A percentile compares a stretch with the other conserved stretches of the same genome.
phyloP scores from a whole-genome alignment of 805 yeast genomes.

The Lipomyces chichibuensis region DNA sequence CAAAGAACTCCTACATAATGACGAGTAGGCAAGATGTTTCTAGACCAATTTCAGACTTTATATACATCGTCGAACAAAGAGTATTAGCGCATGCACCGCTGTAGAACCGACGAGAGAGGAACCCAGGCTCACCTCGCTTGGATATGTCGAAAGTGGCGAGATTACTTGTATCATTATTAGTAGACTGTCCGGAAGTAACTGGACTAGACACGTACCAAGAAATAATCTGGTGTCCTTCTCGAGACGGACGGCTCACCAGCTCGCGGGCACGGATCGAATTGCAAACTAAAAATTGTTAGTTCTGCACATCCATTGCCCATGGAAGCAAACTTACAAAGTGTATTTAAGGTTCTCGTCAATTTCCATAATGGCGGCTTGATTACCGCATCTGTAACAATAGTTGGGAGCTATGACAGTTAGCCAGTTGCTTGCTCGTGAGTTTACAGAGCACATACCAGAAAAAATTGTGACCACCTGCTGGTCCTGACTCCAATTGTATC shows the following conservation, averaged over 20 bases:
- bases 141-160: not conserved
- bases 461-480: conserved; percentile 92
- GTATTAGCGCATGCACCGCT: not conserved
- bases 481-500: conserved; percentile 86
- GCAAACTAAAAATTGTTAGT: conserved; percentile 50
- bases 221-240: conserved; percentile 92
- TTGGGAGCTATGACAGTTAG: conserved; percentile 75
- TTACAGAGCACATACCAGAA: conserved; percentile 49
- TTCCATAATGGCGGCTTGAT: conserved; percentile 85
- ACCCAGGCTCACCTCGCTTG: not conserved
- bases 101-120: not conserved
- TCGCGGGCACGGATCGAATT: conserved; percentile 89
- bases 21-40: not conserved
- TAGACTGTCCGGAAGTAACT: not conserved
- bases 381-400: conserved; percentile 96
- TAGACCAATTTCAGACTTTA: not conserved
- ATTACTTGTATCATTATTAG: not conserved
- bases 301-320: not conserved
- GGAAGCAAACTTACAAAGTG: conserved; percentile 54
- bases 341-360: conserved; percentile 84
- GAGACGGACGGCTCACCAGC: conserved; percentile 98
- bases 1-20: not conserved
- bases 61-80: conserved; percentile 3
- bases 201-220: conserved; percentile 54
- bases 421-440: not conserved